Evolutionary conservation across 2,329 filamentous ascomycete genomes (phyloP), one percentile per base, ranked within the genome.

Genomic region (Botrytis byssoidea): DNA sequence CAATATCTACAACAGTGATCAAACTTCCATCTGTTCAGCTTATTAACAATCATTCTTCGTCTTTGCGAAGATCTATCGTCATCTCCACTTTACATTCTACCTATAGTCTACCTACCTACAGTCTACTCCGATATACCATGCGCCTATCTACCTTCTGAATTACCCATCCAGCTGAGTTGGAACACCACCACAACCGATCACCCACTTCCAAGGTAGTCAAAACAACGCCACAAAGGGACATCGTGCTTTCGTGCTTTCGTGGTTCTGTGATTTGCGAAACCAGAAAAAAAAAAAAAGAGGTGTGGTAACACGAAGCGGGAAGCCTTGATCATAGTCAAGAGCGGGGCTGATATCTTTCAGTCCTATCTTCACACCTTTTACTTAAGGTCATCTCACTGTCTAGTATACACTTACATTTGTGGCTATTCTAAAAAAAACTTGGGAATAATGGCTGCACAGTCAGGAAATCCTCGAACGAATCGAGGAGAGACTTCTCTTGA

Each of bases 401-500:
- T 40, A 25, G 16, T 29, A 57, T 25, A 29, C 22, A 0, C 3
- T 59, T 25, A 29, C 22, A 0, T 1, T 59, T 57, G 20, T 42
- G n/a, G 48, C 29, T 69, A 42, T 25, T n/a, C 14, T 32, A 25
- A 32, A 10, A 7, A 32, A 16, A 42, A 9, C 29, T 22, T 5
- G 25, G 48, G n/a, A 59, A 69, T 25, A 5, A 67, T 72, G 70
- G 60, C 70, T 20, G 46, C 60, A 37, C 70, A 67, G 55, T 8
- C 22, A 20, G 35, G 16, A 57, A n/a, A 48, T 35, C 12, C 70
- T 55, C 70, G 61, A n/a, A 25, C 44, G 25, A 55, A 57, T 67
- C 61, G 70, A 59, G 70, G 70, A 42, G 71, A 79, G 57, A 78
- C 71, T 29, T 77, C 83, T n/a, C 77, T 85, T 29, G 79, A 77